Base-by-base conservation (phyloP, 179 eudicot species). In the Spergularia azorica region DNA sequence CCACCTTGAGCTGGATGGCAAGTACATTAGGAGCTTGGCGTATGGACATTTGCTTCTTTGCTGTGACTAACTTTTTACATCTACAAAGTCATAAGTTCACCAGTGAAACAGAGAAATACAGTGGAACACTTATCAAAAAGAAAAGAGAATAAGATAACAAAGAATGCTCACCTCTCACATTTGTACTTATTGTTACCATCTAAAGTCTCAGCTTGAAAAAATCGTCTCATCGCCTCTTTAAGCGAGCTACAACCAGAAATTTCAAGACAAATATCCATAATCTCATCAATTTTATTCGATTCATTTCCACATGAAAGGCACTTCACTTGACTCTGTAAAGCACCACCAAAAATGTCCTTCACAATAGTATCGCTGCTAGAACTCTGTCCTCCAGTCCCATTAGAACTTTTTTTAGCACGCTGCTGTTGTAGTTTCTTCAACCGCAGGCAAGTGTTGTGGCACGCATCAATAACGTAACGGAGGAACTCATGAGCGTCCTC, bases 401-500 rank as follows among this genome's bases (percentile, higher is more conserved):
- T 83, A 15, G 82, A 86, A 59, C 46, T 76, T 78, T 88, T 88
- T 14, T 83, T 85, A 63, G 16, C 51, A 14, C 80, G 85, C 71
- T 87, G 91, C 43, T 81, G 91, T 73, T 89, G 92, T 80, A 90
- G 75, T 82, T 95, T 95, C 87, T 86, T 91, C 79, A 95, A 79
- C 67, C 94, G 88, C 61, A 95, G 90, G 83, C 96, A 95, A 18
- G 96, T 87, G 75, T 88, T 88, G 75, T 95, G 98, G 76, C 99
- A 95, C 3, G 96, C 94, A 74, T 94, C 99, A 55, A 95, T 94
- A 32, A 95, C 99, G 60, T 93, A 94, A 10, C 98, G 90, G 73
- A 95, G 90, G 78, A 95, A 95, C 87, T 95, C 99, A 36, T 95
- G 99, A 26, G 99, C 99, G 71, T 95, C 99, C 85, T 95, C 99